These are phyloP conservation scores for Gracilaria domingensis DNA, from an alignment of 23 red algal genomes.

Conservation along the genomic window DNA sequence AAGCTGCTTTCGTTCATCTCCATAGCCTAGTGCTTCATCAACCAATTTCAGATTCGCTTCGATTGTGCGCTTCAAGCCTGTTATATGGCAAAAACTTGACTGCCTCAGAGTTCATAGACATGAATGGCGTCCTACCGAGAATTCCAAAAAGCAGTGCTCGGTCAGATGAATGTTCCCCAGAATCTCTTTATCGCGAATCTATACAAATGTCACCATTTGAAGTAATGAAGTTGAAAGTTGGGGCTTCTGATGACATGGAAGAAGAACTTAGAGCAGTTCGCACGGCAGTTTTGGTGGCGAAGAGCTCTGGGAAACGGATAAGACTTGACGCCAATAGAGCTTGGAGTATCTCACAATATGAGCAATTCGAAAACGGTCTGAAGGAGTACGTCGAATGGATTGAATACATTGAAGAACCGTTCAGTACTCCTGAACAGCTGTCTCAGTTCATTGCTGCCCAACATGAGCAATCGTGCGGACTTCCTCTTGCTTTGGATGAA, in stretches of 20 bases:
- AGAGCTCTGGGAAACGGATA: slow-evolving; percentile 1
- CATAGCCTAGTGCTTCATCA: background rate
- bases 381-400: slow-evolving; percentile 17
- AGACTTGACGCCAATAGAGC: slow-evolving; percentile 70
- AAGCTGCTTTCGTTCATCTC: slow-evolving; percentile 46
- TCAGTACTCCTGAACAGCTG: slow-evolving; percentile 9
- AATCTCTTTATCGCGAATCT: background rate
- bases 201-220: slow-evolving; percentile 13
- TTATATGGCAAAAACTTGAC: background rate
- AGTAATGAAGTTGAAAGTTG: slow-evolving; percentile 63
- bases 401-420: slow-evolving; percentile 66
- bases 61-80: background rate
- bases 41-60: background rate
- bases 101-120: background rate
- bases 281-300: background rate
- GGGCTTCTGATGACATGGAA: background rate
- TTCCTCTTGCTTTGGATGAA: slow-evolving; percentile 64
- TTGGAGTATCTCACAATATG: slow-evolving; percentile 42
- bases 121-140: slow-evolving; percentile 18
- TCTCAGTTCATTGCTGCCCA: background rate
- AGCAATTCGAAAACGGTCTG: slow-evolving; percentile 8
- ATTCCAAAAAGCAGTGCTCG: background rate
- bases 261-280: slow-evolving; percentile 1
- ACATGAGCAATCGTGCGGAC: background rate
- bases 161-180: background rate